Percentiles rank a stretch among this genome's conserved stretches.
These are phyloP conservation scores for Ganoderma leucocontextum DNA, from an alignment of 1,284 basidiomycete species.

Conservation along the genomic window DNA sequence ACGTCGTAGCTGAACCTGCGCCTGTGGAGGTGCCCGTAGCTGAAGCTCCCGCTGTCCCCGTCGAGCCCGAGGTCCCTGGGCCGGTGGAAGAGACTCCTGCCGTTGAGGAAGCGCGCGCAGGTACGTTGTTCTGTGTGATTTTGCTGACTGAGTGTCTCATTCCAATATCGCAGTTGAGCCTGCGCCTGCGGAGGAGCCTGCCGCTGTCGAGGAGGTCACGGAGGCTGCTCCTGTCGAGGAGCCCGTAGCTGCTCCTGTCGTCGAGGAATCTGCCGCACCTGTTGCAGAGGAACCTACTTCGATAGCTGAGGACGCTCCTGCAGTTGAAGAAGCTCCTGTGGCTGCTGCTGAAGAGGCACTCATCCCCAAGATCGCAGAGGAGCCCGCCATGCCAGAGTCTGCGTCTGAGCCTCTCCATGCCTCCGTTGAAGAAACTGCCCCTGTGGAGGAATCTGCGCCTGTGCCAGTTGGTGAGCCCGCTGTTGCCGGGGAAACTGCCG, in stretches of 20 bases:
- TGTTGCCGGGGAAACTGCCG: background rate
- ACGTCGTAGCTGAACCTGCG: background rate
- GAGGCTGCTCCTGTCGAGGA: background rate
- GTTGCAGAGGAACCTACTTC: too few species aligned
- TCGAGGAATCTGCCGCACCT: background rate
- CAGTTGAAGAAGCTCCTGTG: constrained; percentile 6
- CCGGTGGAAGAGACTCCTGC: background rate
- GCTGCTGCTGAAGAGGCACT: constrained; percentile 6
- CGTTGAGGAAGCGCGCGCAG: constrained; percentile 1
- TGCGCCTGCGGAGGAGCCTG: background rate
- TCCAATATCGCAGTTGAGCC: background rate
- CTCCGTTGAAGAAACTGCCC: background rate
- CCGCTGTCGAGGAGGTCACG: background rate
- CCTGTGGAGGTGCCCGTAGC: background rate
- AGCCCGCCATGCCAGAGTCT: background rate
- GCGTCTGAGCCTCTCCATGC: background rate
- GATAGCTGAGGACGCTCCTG: background rate
- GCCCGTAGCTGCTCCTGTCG: constrained; percentile 4
- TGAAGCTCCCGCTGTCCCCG: background rate
- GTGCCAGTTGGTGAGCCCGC: constrained; percentile 6
- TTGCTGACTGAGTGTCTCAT: background rate
- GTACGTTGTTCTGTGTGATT: background rate
- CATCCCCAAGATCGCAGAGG: constrained; percentile 13
- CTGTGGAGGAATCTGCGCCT: constrained; percentile 1
- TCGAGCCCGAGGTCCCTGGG: background rate